These are phyloP conservation scores for Populus hybrid DNA, from an alignment of 441 rosid species.

Conservation along the genomic window DNA sequence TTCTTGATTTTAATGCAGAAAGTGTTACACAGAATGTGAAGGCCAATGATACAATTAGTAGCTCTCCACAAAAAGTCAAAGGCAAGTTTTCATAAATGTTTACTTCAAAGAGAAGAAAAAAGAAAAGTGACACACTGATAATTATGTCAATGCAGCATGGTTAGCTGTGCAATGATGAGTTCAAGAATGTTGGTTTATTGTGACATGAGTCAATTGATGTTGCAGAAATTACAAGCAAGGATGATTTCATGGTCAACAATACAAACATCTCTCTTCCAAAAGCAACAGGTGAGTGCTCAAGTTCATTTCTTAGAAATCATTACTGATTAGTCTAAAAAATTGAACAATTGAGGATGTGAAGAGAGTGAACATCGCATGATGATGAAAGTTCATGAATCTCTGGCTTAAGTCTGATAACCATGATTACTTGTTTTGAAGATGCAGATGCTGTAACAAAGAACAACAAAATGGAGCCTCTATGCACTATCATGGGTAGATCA, in stretches of 20 bases:
- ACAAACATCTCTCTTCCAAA: background rate
- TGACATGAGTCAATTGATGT: background rate
- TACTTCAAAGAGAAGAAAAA: background rate
- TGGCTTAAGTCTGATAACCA: background rate
- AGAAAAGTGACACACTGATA: background rate
- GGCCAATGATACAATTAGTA: background rate
- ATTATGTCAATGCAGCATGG: background rate
- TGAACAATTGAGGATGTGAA: no score
- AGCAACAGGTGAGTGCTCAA: slow-evolving; percentile 18
- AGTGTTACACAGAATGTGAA: background rate
- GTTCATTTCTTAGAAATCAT: background rate
- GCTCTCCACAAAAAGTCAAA: background rate
- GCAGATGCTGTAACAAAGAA: slow-evolving; percentile 10
- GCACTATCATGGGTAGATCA: slow-evolving; percentile 36
- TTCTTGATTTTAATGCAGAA: background rate
- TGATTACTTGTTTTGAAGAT: background rate
- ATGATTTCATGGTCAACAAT: background rate
- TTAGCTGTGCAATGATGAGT: background rate
- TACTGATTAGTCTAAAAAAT: background rate
- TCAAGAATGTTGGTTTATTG: background rate
- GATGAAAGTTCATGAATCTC: no score
- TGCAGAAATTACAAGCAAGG: slow-evolving; percentile 11
- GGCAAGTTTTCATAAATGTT: background rate
- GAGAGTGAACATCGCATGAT: no score
- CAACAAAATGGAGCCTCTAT: slow-evolving; percentile 18